These are phyloP conservation scores for Candida loeiensis DNA, from an alignment of 805 yeast species.

Conservation along the genomic window DNA sequence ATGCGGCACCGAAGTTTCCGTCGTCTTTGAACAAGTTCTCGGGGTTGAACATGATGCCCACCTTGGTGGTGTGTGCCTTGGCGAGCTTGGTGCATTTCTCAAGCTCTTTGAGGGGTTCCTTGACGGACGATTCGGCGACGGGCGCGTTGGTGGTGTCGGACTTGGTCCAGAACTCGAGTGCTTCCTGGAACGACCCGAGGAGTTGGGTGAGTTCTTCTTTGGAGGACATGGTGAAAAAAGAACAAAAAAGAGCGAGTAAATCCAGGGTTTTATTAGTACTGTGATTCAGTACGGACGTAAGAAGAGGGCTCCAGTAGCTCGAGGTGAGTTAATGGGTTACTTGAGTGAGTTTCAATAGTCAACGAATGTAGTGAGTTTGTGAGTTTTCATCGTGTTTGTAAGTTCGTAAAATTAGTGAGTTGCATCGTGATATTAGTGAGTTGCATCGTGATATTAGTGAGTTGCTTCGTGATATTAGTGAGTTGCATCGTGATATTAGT, in stretches of 20 bases:
- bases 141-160: conserved; percentile 16
- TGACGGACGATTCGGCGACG: conserved; percentile 19
- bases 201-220: conserved; percentile 21
- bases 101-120: conserved; percentile 53
- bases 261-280: background rate
- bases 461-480: no score
- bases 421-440: no score
- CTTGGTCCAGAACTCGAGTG: conserved; percentile 27
- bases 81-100: conserved; percentile 55
- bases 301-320: no score
- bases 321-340: no score
- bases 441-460: no score
- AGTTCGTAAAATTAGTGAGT: no score
- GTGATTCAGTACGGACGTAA: no score
- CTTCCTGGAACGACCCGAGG: conserved; percentile 28
- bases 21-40: conserved; percentile 45
- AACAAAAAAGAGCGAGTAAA: background rate
- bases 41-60: conserved; percentile 67
- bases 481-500: no score
- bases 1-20: conserved; percentile 25
- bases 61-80: conserved; percentile 74
- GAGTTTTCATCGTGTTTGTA: no score
- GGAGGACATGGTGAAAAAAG: conserved; percentile 9
- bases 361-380: no score
- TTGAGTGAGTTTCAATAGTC: no score